phyloP scores from a whole-genome alignment of 2,329 filamentous ascomycete genomes.

The Phialophora macrospora region DNA sequence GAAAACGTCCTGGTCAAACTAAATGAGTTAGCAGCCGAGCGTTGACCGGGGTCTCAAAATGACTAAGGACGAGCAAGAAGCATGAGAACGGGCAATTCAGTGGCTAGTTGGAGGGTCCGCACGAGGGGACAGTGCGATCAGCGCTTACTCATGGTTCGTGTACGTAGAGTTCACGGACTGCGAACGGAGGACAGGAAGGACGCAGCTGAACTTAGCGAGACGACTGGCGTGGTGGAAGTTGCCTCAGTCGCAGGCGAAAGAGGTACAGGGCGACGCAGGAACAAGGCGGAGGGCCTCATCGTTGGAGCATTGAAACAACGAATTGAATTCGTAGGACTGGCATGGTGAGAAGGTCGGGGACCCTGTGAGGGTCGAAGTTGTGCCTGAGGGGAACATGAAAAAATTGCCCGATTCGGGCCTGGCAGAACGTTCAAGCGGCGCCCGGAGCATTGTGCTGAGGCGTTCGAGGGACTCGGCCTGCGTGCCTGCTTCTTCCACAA shows the following conservation, averaged over 20 bases:
- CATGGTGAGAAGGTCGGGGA: not conserved
- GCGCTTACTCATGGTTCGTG: conserved; percentile 9
- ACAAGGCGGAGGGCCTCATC: not conserved
- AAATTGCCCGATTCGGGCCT: conserved; percentile 1
- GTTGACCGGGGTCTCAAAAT: not conserved
- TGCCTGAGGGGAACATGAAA: not conserved
- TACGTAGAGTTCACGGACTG: not conserved
- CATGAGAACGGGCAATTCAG: not conserved
- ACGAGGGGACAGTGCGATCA: not conserved
- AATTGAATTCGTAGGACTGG: not conserved
- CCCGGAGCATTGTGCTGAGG: not conserved
- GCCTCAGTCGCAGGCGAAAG: not conserved
- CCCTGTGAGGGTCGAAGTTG: too few relatives aligned
- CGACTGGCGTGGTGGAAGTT: not conserved
- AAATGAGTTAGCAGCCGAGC: not conserved
- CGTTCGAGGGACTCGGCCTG: not conserved
- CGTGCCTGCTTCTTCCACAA: not conserved
- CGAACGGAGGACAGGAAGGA: not conserved
- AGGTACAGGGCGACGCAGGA: conserved; percentile 1
- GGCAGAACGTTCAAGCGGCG: conserved; percentile 7
- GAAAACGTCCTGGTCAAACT: not conserved
- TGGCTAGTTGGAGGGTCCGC: not conserved
- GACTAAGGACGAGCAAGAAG: not conserved
- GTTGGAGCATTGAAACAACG: not conserved
- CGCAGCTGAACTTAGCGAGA: not conserved